Conservation (phyloP, 23 red algal genomes). For the Gracilaria vermiculophylla region DNA sequence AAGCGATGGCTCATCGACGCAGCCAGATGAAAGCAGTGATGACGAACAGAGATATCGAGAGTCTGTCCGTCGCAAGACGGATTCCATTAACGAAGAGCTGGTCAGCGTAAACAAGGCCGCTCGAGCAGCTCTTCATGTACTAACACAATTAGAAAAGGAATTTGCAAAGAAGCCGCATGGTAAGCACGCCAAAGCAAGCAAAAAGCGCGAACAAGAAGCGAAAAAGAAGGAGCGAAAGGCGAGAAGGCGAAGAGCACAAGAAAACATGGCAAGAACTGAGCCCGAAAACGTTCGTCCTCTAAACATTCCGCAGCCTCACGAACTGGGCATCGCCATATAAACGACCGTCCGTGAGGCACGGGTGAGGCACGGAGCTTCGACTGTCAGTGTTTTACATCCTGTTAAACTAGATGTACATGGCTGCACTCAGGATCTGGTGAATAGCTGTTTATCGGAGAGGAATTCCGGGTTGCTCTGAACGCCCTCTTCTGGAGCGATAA, state of each 20-base stretch:
- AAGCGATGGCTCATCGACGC: slow-evolving; percentile 21
- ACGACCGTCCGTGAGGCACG: not conserved
- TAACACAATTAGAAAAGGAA: not conserved
- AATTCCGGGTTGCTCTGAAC: too few species aligned
- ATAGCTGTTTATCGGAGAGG: not conserved
- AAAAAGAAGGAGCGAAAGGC: slow-evolving; percentile 60
- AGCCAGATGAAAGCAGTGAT: not conserved
- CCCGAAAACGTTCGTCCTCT: not conserved
- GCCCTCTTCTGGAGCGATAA: too few species aligned
- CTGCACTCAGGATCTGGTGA: not conserved
- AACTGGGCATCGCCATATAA: slow-evolving; percentile 49
- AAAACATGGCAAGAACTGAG: slow-evolving; percentile 28
- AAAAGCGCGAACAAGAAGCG: slow-evolving; percentile 47
- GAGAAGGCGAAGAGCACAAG: slow-evolving; percentile 49
- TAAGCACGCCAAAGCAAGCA: slow-evolving; percentile 13
- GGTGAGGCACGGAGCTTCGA: not conserved
- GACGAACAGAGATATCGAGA: slow-evolving; percentile 14
- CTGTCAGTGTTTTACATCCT: not conserved
- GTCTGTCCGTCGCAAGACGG: not conserved
- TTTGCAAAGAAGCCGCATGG: not conserved
- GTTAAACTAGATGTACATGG: not conserved
- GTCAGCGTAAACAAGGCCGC: not conserved
- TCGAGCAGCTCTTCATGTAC: not conserved
- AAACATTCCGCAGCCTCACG: not conserved
- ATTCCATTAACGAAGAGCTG: not conserved